Conservation (phyloP, 805 yeast species). For the Tanozyma kutaoensis region DNA sequence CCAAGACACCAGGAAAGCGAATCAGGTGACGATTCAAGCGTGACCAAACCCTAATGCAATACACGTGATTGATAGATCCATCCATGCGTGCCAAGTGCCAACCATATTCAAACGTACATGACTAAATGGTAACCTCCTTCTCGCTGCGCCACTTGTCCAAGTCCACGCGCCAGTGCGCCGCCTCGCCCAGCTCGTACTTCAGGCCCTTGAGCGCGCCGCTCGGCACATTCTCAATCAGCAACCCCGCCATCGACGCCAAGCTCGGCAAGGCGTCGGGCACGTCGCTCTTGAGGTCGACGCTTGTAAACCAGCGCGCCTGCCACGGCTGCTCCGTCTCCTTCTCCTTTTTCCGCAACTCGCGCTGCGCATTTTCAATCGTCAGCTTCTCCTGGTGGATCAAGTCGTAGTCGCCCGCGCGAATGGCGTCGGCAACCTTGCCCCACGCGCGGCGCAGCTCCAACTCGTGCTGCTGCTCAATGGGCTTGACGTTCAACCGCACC, state of each 20-base stretch:
- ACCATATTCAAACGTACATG: no score
- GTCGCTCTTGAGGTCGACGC: conserved; percentile 13
- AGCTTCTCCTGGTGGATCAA: conserved; percentile 65
- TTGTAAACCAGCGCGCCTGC: conserved; percentile 69
- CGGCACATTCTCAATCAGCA: conserved; percentile 52
- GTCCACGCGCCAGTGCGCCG: conserved; percentile 62
- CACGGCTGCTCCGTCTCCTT: conserved; percentile 48
- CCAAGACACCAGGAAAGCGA: no score
- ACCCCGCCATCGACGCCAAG: conserved; percentile 31
- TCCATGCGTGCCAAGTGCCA: no score
- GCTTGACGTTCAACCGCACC: conserved; percentile 59
- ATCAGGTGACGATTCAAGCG: no score
- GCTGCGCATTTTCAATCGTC: conserved; percentile 69
- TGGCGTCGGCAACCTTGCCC: conserved; percentile 81
- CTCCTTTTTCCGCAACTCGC: conserved; percentile 70
- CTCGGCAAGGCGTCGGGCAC: conserved; percentile 14
- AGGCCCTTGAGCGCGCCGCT: conserved; percentile 49
- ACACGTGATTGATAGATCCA: no score
- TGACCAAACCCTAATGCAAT: no score
- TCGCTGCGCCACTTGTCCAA: conserved; percentile 44
- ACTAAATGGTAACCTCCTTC: conserved; percentile 45
- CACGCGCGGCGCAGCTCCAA: conserved; percentile 86
- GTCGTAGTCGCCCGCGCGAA: conserved; percentile 61
- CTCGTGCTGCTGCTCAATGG: conserved; percentile 65
- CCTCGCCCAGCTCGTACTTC: conserved; percentile 37